phyloP scores from a whole-genome alignment of 176 grass and related monocot species.

The Stipa capillata region DNA sequence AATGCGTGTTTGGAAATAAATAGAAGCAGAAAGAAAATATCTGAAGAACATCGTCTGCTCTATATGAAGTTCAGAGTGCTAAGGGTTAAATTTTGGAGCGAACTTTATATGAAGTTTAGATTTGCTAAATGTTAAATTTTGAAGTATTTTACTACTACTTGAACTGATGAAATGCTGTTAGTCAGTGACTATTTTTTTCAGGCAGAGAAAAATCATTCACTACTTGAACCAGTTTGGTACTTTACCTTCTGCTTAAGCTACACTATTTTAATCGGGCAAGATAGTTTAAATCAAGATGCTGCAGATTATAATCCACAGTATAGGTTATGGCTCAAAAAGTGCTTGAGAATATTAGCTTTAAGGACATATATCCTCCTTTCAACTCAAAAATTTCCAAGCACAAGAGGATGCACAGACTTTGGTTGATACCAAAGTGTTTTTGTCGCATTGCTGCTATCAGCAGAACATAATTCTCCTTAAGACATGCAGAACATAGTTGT shows the following conservation, averaged over 20 bases:
- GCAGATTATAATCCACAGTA: not conserved
- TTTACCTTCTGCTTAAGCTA: not conserved
- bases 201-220: not conserved
- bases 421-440: not conserved
- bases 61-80: no score
- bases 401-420: constrained; percentile 18
- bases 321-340: constrained; percentile 6
- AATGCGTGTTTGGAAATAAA: not conserved
- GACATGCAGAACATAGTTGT: constrained; percentile 18
- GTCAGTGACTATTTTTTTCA: not conserved
- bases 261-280: not conserved
- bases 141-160: not conserved
- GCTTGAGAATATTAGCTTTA: constrained; percentile 17
- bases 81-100: no score
- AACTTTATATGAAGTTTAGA: not conserved
- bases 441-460: not conserved
- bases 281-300: constrained; percentile 16
- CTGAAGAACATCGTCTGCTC: not conserved
- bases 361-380: constrained; percentile 13
- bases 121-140: not conserved
- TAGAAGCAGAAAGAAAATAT: not conserved
- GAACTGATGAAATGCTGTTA: not conserved
- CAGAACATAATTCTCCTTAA: not conserved
- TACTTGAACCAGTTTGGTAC: not conserved
- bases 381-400: constrained; percentile 4